Percentiles rank a stretch among this genome's conserved stretches.
Conservation (phyloP, 2,329 filamentous ascomycete species). For the Aspergillus pseudotamarii region DNA sequence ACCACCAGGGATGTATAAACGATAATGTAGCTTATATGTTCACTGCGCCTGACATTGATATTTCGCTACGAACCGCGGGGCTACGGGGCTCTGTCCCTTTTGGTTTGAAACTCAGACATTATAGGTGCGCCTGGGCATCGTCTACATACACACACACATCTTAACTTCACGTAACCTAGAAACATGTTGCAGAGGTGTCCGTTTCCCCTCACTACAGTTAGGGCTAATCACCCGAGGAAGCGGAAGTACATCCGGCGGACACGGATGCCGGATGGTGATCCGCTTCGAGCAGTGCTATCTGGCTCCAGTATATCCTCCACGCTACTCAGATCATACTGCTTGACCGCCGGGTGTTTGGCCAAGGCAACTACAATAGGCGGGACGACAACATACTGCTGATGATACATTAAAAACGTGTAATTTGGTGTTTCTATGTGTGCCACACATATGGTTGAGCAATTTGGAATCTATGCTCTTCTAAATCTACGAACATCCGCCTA, state of each 20-base stretch:
- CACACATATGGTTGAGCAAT: not conserved
- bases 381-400: too few relatives aligned
- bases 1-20: not conserved
- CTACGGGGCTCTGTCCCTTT: not conserved
- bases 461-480: not conserved
- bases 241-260: not conserved
- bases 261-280: not conserved
- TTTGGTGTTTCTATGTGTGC: not conserved
- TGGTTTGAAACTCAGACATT: not conserved
- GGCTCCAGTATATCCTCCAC: too few relatives aligned
- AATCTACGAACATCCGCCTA: not conserved
- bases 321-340: too few relatives aligned
- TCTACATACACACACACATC: not conserved
- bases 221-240: not conserved
- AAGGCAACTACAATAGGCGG: too few relatives aligned
- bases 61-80: not conserved
- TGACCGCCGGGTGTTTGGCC: too few relatives aligned
- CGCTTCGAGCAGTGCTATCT: not conserved
- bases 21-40: not conserved
- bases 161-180: not conserved
- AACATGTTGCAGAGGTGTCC: not conserved
- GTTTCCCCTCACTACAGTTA: not conserved
- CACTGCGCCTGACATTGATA: not conserved
- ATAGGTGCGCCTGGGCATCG: not conserved
- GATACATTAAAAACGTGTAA: not conserved